Evolutionary conservation across 352 stramenopile genomes (phyloP), one percentile per base, ranked within the genome.

Genomic region (Globisporangium megalacanthum): DNA sequence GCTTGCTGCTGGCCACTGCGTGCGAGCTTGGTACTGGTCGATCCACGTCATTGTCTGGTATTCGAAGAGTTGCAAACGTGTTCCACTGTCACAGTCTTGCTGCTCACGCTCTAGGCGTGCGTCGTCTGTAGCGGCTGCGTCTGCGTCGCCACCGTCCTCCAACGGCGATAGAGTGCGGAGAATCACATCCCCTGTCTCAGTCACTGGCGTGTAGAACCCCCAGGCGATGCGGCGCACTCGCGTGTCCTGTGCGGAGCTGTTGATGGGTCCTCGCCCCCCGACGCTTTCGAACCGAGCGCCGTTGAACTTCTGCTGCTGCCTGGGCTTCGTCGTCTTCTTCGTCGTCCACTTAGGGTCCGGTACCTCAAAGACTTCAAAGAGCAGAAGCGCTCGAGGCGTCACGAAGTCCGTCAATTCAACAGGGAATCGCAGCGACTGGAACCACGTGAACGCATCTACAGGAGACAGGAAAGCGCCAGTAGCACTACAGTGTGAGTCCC

Each of bases 161-260:
- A 57, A 17, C 3, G 46, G 58, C 3, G 25, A 62, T 7, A 68
- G 41, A 8, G 39, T 67, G 4, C 17, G 65, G 14, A 87, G 50
- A 0, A 77, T 72, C 22, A 88, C 58, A 9, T 70, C 69, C 8
- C 81, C 77, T 29, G 65, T 63, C 15, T 65, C 71, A 13, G 65
- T 86, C 20, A 89, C 69, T 1, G 73, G 65, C 33, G 74, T 77
- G 37, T 86, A 88, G 54, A 88, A 91, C 4, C 69, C 71, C 77
- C 79, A 91, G 1, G 66, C 81, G 15, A 88, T 73, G 0, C 60
- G 64, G 15, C 61, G 70, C 35, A n/a, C 49, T 52, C 6, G 20
- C 19, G 10, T 19, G 7, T 2, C 14, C 11, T 14, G 8, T 17
- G 17, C 48, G 3, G 15, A 17, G 47, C 19, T 53, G 45, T 49